Base-by-base conservation (phyloP, 768 basidiomycete genomes). In the Pleurotus djamor region DNA sequence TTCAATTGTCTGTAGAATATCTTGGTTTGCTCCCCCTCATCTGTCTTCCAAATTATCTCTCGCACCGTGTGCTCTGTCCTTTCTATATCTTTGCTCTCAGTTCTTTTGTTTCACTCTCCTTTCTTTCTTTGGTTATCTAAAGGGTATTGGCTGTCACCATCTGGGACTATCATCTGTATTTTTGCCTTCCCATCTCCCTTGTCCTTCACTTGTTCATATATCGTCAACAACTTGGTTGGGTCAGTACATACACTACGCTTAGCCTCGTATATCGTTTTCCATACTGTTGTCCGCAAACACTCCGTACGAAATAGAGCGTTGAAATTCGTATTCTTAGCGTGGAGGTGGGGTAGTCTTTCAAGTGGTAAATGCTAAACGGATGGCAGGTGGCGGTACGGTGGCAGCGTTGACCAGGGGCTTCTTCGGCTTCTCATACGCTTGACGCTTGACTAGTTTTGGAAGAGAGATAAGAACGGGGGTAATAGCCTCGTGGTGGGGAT, bases 1-100 rank as follows among this genome's bases (percentile, higher is more conserved):
- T 28, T 62, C 60, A 56, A 61, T 62, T 67, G 63, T 70, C 62
- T 74, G 72, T 76, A 75, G 74, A 76, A 68, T 72, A 72, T 64
- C 61, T 59, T 41, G 52, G 34, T 60, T 61, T 62, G 28, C n/a
- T 44, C 28, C 14, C 16, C 44, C 16, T 52, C 37, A 38, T 43
- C 38, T 37, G 34, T 41, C 16, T 12, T 34, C 21, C 21, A 1
- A 28, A 28, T 28, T 28, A 28, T 28, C 21, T 41, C 38, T n/a
- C 36, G 52, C 52, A 54, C 52, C 52, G 52, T 54, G 52, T 54
- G 14, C 52, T 28, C 21, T 54, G 38, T 41, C n/a, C 38, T n/a
- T 41, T 41, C 38, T 41, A 41, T 28, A 28, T 28, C 21, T 28
- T 28, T 28, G 21, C 21, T 28, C 21, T 28, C 21, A 28, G 21